phyloP scores from a whole-genome alignment of 163 green algal genomes.

The Scenedesmus sp. region DNA sequence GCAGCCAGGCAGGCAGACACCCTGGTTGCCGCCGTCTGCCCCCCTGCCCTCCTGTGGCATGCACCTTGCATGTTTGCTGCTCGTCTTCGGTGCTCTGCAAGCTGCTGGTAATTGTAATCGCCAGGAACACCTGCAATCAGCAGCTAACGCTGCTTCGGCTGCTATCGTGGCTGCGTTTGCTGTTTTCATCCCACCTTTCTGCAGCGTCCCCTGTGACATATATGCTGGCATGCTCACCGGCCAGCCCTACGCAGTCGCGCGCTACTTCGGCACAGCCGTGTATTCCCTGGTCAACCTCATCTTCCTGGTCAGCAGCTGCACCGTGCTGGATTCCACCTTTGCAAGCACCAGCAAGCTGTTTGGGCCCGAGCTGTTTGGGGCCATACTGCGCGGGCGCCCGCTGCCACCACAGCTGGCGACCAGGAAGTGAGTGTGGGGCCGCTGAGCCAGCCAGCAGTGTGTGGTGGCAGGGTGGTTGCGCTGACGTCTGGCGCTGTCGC shows the following conservation, averaged over 20 bases:
- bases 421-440: neutral
- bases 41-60: too few relatives aligned
- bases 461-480: neutral
- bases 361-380: slow-evolving; percentile 50
- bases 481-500: too few relatives aligned
- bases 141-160: too few relatives aligned
- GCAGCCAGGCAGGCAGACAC: too few relatives aligned
- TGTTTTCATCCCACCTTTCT: neutral
- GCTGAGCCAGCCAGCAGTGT: too few relatives aligned
- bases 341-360: slow-evolving; percentile 54
- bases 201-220: slow-evolving; percentile 49
- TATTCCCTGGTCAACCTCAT: slow-evolving; percentile 54
- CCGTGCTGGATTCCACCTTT: slow-evolving; percentile 58
- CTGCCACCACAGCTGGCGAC: slow-evolving; percentile 43
- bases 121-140: too few relatives aligned
- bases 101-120: slow-evolving; percentile 40
- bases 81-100: slow-evolving; percentile 53
- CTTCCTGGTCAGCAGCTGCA: slow-evolving; percentile 51
- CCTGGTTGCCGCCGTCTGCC: too few relatives aligned
- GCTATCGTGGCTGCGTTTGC: neutral
- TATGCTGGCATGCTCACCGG: slow-evolving; percentile 47
- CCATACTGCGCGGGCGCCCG: slow-evolving; percentile 19
- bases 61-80: slow-evolving; percentile 12
- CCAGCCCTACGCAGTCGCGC: slow-evolving; percentile 46
- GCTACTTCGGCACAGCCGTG: slow-evolving; percentile 56